These are phyloP conservation scores for Parmelia sp. DNA, from an alignment of 495 filamentous ascomycete genomes.

Conservation along the genomic window DNA sequence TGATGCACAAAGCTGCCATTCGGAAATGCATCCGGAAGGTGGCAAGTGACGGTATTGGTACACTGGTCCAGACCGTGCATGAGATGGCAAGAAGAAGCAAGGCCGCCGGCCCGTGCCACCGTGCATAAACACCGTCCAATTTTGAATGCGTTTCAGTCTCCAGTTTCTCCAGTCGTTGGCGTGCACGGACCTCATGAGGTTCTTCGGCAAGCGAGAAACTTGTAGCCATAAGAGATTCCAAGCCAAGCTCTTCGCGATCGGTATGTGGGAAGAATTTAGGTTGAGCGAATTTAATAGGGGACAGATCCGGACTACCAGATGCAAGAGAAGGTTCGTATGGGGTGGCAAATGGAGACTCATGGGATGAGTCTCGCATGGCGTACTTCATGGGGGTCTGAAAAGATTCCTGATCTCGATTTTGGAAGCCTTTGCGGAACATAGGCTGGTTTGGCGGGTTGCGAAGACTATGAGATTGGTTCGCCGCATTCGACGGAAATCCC, in stretches of 20 bases:
- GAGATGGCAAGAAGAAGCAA: background rate
- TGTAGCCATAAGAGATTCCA: constrained; percentile 43
- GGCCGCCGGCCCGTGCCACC: background rate
- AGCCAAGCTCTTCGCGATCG: constrained; percentile 41
- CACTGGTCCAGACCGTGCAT: constrained; percentile 30
- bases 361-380: background rate
- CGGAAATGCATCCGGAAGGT: constrained; percentile 32
- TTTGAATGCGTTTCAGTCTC: constrained; percentile 5
- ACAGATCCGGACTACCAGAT: constrained; percentile 27
- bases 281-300: constrained; percentile 36
- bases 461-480: constrained; percentile 54
- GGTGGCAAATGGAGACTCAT: constrained; percentile 17
- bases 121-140: background rate
- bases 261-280: constrained; percentile 47
- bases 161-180: constrained; percentile 20
- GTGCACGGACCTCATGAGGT: constrained; percentile 25
- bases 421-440: constrained; percentile 38
- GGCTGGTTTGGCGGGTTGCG: constrained; percentile 54
- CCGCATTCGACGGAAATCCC: constrained; percentile 58
- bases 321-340: constrained; percentile 34
- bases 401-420: constrained; percentile 41
- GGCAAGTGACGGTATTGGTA: constrained; percentile 34
- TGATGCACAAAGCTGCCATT: constrained; percentile 36
- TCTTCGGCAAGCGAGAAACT: constrained; percentile 41
- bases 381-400: constrained; percentile 29